Conservation (phyloP, 805 yeast genomes). For the Cyberlindnera subsufficiens region DNA sequence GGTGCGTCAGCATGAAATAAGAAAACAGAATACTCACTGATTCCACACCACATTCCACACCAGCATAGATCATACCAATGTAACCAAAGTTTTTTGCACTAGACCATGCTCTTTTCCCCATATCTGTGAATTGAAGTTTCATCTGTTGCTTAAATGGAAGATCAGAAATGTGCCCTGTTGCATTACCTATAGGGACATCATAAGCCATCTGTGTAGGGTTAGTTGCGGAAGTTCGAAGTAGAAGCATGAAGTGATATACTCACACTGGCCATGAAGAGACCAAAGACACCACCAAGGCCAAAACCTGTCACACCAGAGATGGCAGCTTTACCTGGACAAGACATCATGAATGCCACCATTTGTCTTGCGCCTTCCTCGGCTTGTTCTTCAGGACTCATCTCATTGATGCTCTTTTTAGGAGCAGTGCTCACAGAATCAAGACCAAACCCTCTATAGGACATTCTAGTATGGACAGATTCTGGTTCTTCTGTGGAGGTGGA, state of each 20-base stretch:
- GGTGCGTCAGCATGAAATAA: too few species aligned
- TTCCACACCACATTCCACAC: constrained; percentile 88
- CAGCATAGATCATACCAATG: constrained; percentile 86
- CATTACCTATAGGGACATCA: constrained; percentile 68
- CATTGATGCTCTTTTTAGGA: constrained; percentile 44
- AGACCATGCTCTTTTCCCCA: constrained; percentile 83
- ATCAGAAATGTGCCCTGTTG: constrained; percentile 60
- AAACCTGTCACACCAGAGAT: constrained; percentile 94
- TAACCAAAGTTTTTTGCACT: constrained; percentile 93
- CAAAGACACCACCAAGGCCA: constrained; percentile 92
- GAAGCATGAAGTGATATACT: constrained; percentile 17
- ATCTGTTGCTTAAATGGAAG: constrained; percentile 90
- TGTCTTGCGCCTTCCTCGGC: constrained; percentile 84
- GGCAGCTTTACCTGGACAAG: constrained; percentile 91
- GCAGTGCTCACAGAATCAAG: constrained; percentile 34
- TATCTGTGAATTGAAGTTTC: constrained; percentile 84
- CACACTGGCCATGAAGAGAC: constrained; percentile 78
- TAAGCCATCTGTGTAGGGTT: constrained; percentile 49
- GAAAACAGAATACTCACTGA: constrained; percentile 31
- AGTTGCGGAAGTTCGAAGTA: constrained; percentile 3
- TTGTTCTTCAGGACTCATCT: constrained; percentile 88
- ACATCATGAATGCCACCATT: constrained; percentile 79
- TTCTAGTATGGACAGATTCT: not conserved
- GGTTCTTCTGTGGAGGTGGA: not conserved
- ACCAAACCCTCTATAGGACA: constrained; percentile 39